Evolutionary conservation across 768 basidiomycete species (phyloP).

Genomic region (Rhizopogon vinicolor): DNA sequence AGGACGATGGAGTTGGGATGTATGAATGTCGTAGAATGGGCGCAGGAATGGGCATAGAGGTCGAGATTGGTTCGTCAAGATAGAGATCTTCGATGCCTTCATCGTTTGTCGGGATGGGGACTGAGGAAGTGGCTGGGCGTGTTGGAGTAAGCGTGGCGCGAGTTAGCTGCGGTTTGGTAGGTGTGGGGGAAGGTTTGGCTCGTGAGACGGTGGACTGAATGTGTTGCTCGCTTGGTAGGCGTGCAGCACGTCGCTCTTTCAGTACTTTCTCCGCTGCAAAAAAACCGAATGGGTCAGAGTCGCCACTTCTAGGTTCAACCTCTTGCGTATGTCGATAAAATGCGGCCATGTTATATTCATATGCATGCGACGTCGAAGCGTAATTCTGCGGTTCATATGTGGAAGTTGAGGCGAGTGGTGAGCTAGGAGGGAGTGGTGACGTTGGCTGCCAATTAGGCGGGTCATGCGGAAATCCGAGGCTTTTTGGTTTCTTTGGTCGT

Average conservation of each 20-base stretch:
- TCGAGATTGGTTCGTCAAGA: slow-evolving; percentile 26
- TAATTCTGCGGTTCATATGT: slow-evolving; percentile 6
- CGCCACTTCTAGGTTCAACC: slow-evolving; percentile 2
- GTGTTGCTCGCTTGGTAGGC: slow-evolving; percentile 7
- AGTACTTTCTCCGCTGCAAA: slow-evolving; percentile 48
- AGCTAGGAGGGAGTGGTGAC: slow-evolving; percentile 31
- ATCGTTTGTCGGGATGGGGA: slow-evolving; percentile 25
- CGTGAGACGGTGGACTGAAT: slow-evolving; percentile 2
- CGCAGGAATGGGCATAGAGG: slow-evolving; percentile 14
- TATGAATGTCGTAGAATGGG: slow-evolving; percentile 15
- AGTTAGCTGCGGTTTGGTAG: neutral
- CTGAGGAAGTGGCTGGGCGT: slow-evolving; percentile 17
- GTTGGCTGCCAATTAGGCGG: slow-evolving; percentile 27
- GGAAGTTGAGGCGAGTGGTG: slow-evolving; percentile 22
- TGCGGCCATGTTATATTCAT: slow-evolving; percentile 15
- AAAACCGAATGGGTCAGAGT: slow-evolving; percentile 56
- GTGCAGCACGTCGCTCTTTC: slow-evolving; percentile 34
- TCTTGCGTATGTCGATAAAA: slow-evolving; percentile 18
- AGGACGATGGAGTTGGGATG: neutral
- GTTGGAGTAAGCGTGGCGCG: slow-evolving; percentile 14
- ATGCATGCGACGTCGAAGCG: neutral
- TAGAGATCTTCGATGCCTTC: slow-evolving; percentile 32
- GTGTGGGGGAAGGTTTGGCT: slow-evolving; percentile 9
- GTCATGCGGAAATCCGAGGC: slow-evolving; percentile 24
- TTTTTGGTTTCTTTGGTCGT: slow-evolving; percentile 28